Conservation (phyloP, 148 eudicot species). For the Arbutus unedo region DNA sequence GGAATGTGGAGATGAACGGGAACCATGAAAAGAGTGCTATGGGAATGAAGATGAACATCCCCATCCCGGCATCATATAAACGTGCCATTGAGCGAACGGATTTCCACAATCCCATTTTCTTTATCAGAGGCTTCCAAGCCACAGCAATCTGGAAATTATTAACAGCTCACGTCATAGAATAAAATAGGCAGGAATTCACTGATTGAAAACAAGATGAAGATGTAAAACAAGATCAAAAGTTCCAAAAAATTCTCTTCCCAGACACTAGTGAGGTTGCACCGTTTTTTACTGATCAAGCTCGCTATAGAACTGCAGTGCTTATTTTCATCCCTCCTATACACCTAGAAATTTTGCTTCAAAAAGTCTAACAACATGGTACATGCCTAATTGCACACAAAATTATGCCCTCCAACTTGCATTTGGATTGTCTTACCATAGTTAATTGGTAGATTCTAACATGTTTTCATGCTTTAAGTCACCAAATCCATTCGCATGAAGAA, state of each 20-base stretch:
- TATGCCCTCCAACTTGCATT: neutral
- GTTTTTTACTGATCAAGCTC: neutral
- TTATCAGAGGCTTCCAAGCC: constrained; percentile 87
- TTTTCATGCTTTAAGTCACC: neutral
- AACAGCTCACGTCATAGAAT: neutral
- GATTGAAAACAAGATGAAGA: neutral
- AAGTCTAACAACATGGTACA: neutral
- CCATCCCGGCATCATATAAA: constrained; percentile 96
- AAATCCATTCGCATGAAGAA: neutral
- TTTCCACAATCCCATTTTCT: constrained; percentile 83
- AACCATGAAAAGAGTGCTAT: constrained; percentile 93
- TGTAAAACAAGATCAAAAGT: neutral
- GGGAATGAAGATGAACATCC: constrained; percentile 86
- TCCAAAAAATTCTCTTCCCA: neutral
- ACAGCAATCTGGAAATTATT: constrained; percentile 59
- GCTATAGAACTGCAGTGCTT: neutral
- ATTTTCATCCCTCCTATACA: neutral
- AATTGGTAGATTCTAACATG: neutral
- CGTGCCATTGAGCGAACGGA: constrained; percentile 87
- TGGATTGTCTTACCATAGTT: neutral
- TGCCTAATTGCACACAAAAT: neutral
- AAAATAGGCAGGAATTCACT: neutral
- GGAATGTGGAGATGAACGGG: constrained; percentile 93
- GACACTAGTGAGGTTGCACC: neutral
- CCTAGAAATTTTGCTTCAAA: neutral